Conservation (phyloP, 495 filamentous ascomycete species). For the Penicillium crystallinum region DNA sequence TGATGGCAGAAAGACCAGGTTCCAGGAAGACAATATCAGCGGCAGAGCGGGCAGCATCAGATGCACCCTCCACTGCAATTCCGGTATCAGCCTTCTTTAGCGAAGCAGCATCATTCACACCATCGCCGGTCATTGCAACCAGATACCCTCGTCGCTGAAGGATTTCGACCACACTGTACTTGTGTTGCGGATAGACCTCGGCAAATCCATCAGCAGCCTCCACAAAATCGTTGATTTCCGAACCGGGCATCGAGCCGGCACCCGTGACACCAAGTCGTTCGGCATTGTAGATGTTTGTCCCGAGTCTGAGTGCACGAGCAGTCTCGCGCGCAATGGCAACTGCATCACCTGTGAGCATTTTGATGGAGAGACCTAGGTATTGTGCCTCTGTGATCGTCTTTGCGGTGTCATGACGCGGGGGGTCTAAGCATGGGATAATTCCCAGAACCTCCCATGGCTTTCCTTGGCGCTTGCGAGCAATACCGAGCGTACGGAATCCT, state of each 20-base stretch:
- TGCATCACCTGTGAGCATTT: conserved; percentile 96
- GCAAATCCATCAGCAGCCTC: conserved; percentile 92
- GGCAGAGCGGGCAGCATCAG: conserved; percentile 86
- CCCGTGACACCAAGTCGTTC: conserved; percentile 79
- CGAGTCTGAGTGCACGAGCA: conserved; percentile 82
- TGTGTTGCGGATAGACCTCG: conserved; percentile 95
- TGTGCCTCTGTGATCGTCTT: conserved; percentile 88
- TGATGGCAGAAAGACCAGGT: conserved; percentile 87
- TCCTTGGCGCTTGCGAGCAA: conserved; percentile 78
- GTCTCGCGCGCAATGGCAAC: conserved; percentile 91
- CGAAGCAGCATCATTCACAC: conserved; percentile 95
- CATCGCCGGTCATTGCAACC: conserved; percentile 97
- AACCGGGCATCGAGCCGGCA: conserved; percentile 85
- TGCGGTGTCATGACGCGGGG: conserved; percentile 85
- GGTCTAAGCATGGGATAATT: conserved; percentile 90
- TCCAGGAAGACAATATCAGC: conserved; percentile 92
- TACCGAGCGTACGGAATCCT: conserved; percentile 88
- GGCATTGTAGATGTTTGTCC: conserved; percentile 91
- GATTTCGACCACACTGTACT: conserved; percentile 95
- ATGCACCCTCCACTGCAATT: conserved; percentile 91
- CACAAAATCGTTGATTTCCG: conserved; percentile 89
- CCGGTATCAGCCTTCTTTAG: conserved; percentile 86
- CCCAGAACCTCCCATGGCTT: conserved; percentile 84
- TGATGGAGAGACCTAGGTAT: conserved; percentile 80
- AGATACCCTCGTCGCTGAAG: conserved; percentile 91